Base-by-base conservation (phyloP, 139 green algal species). In the Coccomyxa sp. region DNA sequence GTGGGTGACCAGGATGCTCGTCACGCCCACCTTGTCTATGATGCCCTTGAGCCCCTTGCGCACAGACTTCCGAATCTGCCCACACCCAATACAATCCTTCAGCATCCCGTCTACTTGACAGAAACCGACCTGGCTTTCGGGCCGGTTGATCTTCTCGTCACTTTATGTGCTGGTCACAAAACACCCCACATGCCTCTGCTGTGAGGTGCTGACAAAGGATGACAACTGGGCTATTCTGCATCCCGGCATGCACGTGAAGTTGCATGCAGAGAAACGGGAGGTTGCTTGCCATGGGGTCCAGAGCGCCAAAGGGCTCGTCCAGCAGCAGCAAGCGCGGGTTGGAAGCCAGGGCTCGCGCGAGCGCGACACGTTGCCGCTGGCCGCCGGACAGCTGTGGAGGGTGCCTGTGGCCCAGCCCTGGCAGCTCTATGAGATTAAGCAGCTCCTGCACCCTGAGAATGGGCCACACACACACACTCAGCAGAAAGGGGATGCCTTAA, bases 1-100 rank as follows among this genome's bases (percentile, higher is more conserved):
- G 85, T 98, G 95, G 0, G 95, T 98, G 23, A 98, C 95, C 30
- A 98, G 90, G 77, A 98, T 91, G 83, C 91, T 94, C 23, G 93
- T 98, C 23, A 94, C 88, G 25, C 91, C 92, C 30, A 96, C 85
- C 16, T 83, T 89, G 80, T 86, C 79, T 79, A 97, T 91, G 82
- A 97, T 95, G 77, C 94, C 88, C 76, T 90, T 90, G 14, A 95
- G 83, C 30, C 90, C 86, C 25, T 81, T 51, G 9, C 91, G 88
- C 87, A 98, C 85, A 76, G 91, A 86, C 84, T 91, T 90, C 57
- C 93, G 89, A 79, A 96, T 90, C 38, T 83, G 67, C 79, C 38
- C 38, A 51, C 38, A 51, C 38, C 38, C 38, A 51, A 51, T 51
- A 7, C 38, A 81, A 1, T 75, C 23, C 21, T 23, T 57, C 28